Base-by-base conservation (phyloP, 208 protist species). In the Leishmania tarentolae region DNA sequence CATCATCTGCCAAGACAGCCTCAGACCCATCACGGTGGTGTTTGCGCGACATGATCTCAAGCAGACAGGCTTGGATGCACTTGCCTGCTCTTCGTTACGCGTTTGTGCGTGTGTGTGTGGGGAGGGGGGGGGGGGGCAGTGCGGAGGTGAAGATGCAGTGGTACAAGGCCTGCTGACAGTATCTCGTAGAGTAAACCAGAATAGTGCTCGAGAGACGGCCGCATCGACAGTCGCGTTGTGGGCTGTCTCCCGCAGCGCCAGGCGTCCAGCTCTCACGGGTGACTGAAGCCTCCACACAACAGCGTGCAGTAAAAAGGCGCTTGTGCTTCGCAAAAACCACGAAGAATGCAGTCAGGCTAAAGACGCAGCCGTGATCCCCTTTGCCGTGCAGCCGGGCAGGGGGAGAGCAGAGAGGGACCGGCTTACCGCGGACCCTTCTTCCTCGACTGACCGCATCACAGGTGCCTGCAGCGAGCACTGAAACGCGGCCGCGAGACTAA, bases 31-130 rank as follows among this genome's bases (percentile, higher is more conserved):
- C 61, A 15, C 82, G 77, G 0, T 81, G 40, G n/a, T 72, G 70
- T 71, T 81, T 82, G 82, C 82, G 78, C 75, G 63, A 71, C 57
- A 79, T 79, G 76, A 47, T 9, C n/a, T 50, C 5, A 35, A 44
- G 50, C 21, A 53, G 28, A 52, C 9, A 31, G 13, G 3, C 7
- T 50, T 50, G 9, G n/a, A 7, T 15, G 44, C 37, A 4, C 42
- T 21, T 11, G 1, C 35, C 5, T 53, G 47, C 11, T 15, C 28
- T 74, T 50, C 24, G 65, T 1, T 44, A 50, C 65, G 37, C 17
- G 21, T 24, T 1, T 65, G 50, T 69, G 0, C 37, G 70, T 76
- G 78, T 76, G 0, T 75, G 9, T 65, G 28, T 75, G 46, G 15
- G 21, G 6, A 56, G 28, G 24, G 37, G 19, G 21, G 0, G 15